Percentiles rank a stretch among this genome's conserved stretches.
Conservation (phyloP, 1,284 basidiomycete genomes). For the Ceratobasidium sp. region DNA sequence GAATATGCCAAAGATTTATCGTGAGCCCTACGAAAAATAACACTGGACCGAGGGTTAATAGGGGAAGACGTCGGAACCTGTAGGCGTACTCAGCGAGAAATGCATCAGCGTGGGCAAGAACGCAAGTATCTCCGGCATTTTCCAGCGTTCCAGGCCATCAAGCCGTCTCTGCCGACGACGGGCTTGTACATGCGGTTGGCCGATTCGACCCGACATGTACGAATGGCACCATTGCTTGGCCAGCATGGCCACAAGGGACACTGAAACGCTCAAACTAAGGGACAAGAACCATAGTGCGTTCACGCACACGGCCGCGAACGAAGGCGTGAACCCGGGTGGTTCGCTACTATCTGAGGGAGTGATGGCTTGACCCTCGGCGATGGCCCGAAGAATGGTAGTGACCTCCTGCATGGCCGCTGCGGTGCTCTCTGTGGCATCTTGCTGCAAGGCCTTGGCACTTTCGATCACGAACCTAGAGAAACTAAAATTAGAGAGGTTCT, state of each 20-base stretch:
- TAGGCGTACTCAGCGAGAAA: conserved; percentile 25
- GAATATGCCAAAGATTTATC: conserved; percentile 11
- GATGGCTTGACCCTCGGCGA: neutral
- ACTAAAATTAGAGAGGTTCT: neutral
- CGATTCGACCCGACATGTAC: conserved; percentile 33
- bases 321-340: conserved; percentile 11
- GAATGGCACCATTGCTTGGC: conserved; percentile 41
- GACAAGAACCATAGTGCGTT: conserved; percentile 35
- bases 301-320: conserved; percentile 16
- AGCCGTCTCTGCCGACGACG: conserved; percentile 25
- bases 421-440: conserved; percentile 9
- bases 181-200: conserved; percentile 34
- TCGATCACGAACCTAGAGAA: conserved; percentile 27
- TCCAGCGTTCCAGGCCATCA: conserved; percentile 32
- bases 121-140: conserved; percentile 40
- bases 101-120: conserved; percentile 28
- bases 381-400: conserved; percentile 2
- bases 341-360: neutral
- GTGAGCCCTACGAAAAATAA: conserved; percentile 2
- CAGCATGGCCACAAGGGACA: conserved; percentile 33
- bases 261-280: conserved; percentile 28
- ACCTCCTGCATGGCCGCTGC: conserved; percentile 25
- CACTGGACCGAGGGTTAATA: neutral
- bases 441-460: conserved; percentile 24
- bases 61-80: neutral